These are phyloP conservation scores for Chloranthus sessilifolius DNA, from an alignment of 164 flowering plant genomes.

Conservation along the genomic window DNA sequence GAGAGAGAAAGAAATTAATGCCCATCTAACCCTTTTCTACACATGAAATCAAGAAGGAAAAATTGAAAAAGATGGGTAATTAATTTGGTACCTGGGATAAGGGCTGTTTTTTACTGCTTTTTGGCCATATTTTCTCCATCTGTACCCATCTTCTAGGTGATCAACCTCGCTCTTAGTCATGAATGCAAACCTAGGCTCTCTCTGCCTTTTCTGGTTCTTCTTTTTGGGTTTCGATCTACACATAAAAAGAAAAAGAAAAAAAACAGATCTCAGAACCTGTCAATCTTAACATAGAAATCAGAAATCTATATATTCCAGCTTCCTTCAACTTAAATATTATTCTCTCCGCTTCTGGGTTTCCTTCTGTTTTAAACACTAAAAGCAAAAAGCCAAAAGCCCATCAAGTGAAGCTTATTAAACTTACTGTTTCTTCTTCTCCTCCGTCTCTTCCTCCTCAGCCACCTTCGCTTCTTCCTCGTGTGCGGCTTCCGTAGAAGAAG, in stretches of 20 bases:
- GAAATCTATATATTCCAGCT: neutral
- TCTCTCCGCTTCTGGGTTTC: neutral
- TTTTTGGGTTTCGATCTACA: constrained; percentile 61
- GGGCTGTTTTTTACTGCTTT: constrained; percentile 97
- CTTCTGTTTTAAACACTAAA: no score
- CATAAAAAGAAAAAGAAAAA: neutral
- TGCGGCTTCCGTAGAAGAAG: constrained; percentile 57
- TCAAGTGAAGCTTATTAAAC: no score
- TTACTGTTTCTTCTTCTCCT: constrained; percentile 38
- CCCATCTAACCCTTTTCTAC: neutral
- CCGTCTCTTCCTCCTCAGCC: constrained; percentile 26
- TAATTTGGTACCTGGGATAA: constrained; percentile 61
- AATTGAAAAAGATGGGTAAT: no score
- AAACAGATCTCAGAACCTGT: neutral
- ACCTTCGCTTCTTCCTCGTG: constrained; percentile 25
- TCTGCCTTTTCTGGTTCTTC: constrained; percentile 67
- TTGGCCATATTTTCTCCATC: constrained; percentile 96
- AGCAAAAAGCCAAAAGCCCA: neutral
- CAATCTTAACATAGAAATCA: neutral
- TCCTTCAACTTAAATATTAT: no score
- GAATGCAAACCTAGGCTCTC: constrained; percentile 89
- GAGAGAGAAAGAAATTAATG: neutral
- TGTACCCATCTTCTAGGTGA: constrained; percentile 82
- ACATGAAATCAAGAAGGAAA: neutral
- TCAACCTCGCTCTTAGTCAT: constrained; percentile 88